phyloP scores from a whole-genome alignment of 2,329 filamentous ascomycete species.

The Nectriaceae sp. region DNA sequence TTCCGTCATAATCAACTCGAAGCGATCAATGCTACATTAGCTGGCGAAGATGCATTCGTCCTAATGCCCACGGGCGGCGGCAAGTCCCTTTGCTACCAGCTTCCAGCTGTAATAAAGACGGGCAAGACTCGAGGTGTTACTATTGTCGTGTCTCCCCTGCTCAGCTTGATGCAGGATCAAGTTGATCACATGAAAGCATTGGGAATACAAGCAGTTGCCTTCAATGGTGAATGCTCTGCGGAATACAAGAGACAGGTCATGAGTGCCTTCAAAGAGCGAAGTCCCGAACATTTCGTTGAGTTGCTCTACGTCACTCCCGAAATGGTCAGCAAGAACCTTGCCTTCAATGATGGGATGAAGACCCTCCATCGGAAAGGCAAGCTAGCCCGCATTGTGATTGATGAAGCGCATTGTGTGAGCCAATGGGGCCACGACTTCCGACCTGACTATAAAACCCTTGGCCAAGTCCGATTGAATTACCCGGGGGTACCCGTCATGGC shows the following conservation, averaged over 20 bases:
- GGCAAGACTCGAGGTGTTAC: constrained; percentile 86
- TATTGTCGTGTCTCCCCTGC: constrained; percentile 88
- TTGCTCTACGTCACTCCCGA: constrained; percentile 95
- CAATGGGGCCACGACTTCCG: constrained; percentile 99
- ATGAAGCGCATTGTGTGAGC: constrained; percentile 98
- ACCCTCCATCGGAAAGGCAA: constrained; percentile 69
- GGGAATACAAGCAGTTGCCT: constrained; percentile 75
- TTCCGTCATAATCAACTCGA: constrained; percentile 93
- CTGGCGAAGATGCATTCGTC: constrained; percentile 87
- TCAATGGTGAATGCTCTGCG: constrained; percentile 74
- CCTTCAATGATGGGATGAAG: constrained; percentile 66
- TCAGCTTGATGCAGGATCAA: constrained; percentile 98
- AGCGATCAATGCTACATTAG: constrained; percentile 90
- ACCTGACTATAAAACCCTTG: constrained; percentile 89
- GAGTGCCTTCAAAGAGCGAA: constrained; percentile 58
- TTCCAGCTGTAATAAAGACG: constrained; percentile 80
- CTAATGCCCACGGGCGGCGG: constrained; percentile 98
- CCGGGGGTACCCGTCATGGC: constrained; percentile 88
- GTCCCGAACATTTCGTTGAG: constrained; percentile 77
- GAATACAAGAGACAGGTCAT: constrained; percentile 69
- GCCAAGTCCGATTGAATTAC: constrained; percentile 71
- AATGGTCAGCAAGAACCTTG: constrained; percentile 83
- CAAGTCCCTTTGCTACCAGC: constrained; percentile 94
- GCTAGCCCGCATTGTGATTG: constrained; percentile 90
- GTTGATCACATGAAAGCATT: constrained; percentile 77